Percentiles rank a stretch among this genome's conserved stretches.
phyloP scores from a whole-genome alignment of 805 yeast species.

The Ogataea henricii region DNA sequence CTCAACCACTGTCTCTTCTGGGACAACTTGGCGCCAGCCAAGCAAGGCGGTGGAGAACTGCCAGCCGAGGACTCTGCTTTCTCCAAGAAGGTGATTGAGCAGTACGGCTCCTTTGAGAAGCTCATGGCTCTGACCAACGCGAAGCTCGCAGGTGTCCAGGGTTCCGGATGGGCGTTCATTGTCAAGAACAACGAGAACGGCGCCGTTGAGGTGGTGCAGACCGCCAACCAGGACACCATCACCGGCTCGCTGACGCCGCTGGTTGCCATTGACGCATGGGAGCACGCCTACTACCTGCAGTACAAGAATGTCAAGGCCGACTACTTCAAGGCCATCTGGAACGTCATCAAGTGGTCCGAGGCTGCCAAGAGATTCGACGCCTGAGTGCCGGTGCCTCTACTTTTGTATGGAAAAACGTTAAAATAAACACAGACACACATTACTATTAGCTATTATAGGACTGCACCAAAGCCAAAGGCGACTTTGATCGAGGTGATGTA shows the following conservation, averaged over 20 bases:
- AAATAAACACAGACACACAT: not conserved
- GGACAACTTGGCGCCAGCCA: conserved; percentile 80
- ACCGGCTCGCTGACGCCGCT: conserved; percentile 69
- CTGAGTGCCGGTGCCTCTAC: conserved; percentile 4
- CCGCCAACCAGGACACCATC: conserved; percentile 86
- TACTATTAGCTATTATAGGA: conserved; percentile 44
- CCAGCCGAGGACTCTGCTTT: conserved; percentile 59
- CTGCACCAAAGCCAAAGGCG: conserved; percentile 96
- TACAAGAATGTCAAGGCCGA: conserved; percentile 90
- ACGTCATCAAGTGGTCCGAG: conserved; percentile 90
- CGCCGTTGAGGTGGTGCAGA: conserved; percentile 76
- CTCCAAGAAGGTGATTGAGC: conserved; percentile 55
- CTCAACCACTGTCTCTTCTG: conserved; percentile 85
- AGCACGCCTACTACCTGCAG: conserved; percentile 93
- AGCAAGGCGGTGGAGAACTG: conserved; percentile 74
- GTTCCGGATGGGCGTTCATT: conserved; percentile 94
- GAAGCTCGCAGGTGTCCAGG: conserved; percentile 84
- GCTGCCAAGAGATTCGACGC: conserved; percentile 72
- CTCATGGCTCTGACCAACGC: conserved; percentile 64
- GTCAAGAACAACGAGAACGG: conserved; percentile 78
- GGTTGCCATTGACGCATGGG: conserved; percentile 95
- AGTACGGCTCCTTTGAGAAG: conserved; percentile 74
- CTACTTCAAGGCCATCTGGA: conserved; percentile 93
- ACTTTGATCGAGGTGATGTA: conserved; percentile 87
- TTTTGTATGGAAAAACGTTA: not conserved